A percentile compares a stretch with the other conserved stretches of the same genome.
Evolutionary conservation across 495 filamentous ascomycete species (phyloP).

Genomic region (Neurospora sp.): DNA sequence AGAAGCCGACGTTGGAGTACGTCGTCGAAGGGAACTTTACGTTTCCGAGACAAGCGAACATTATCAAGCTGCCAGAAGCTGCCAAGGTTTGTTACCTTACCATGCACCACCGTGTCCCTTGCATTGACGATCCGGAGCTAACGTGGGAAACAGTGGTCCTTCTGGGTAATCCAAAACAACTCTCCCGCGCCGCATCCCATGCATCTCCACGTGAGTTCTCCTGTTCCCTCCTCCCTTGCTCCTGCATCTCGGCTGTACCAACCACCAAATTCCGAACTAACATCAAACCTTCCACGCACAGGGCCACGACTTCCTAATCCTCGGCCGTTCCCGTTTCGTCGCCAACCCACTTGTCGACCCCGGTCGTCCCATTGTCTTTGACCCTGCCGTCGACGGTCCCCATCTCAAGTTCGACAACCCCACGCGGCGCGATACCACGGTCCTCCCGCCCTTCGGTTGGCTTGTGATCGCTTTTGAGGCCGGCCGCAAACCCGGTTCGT

Average conservation of each 20-base stretch:
- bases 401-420: slow-evolving; percentile 23
- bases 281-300: not conserved
- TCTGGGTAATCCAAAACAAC: slow-evolving; percentile 30
- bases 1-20: slow-evolving; percentile 26
- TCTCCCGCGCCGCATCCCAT: slow-evolving; percentile 30
- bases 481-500: slow-evolving; percentile 28
- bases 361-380: not conserved
- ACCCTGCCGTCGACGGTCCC: slow-evolving; percentile 10
- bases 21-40: slow-evolving; percentile 24
- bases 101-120: not conserved
- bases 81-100: slow-evolving; percentile 32
- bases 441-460: slow-evolving; percentile 26
- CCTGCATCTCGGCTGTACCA: not conserved
- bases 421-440: slow-evolving; percentile 27
- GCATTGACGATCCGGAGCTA: slow-evolving; percentile 5
- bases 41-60: slow-evolving; percentile 23
- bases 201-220: slow-evolving; percentile 36
- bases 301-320: slow-evolving; percentile 47
- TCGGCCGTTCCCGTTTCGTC: slow-evolving; percentile 27
- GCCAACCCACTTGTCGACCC: not conserved
- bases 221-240: not conserved
- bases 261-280: not conserved
- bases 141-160: slow-evolving; percentile 25
- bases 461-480: slow-evolving; percentile 30
- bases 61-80: slow-evolving; percentile 25